These are phyloP conservation scores for Simmondsia chinensis DNA, from an alignment of 148 eudicot genomes.

Conservation along the genomic window DNA sequence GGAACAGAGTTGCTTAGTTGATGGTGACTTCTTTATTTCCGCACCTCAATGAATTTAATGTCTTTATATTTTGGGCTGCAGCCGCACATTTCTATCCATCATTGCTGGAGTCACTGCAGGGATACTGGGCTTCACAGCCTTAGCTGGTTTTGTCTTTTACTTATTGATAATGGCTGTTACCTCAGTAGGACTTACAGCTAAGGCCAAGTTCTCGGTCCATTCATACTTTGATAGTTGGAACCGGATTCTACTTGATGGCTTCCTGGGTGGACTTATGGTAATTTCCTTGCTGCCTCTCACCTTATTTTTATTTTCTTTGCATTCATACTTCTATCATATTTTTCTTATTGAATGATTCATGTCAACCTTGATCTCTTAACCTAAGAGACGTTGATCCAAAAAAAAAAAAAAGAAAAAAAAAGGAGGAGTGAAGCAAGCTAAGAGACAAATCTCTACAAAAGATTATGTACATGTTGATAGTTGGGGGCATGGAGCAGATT, in stretches of 20 bases:
- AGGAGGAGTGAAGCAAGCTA: too few relatives aligned
- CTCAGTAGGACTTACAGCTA: constrained; percentile 73
- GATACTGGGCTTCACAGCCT: constrained; percentile 68
- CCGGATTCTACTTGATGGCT: constrained; percentile 72
- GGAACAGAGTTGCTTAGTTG: too few relatives aligned
- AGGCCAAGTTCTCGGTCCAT: constrained; percentile 71
- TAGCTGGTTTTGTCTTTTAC: constrained; percentile 78
- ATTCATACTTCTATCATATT: background rate
- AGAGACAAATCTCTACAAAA: too few relatives aligned
- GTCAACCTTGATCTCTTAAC: too few relatives aligned
- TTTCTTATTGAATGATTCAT: background rate
- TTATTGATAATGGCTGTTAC: constrained; percentile 81
- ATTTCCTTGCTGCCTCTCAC: constrained; percentile 1
- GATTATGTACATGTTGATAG: too few relatives aligned
- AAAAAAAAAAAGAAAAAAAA: too few relatives aligned
- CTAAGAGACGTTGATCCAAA: too few relatives aligned
- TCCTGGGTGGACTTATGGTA: constrained; percentile 96
- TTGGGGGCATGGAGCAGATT: too few relatives aligned
- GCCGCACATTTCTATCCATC: constrained; percentile 92
- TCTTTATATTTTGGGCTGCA: too few relatives aligned
- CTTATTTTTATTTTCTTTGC: background rate
- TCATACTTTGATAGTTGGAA: constrained; percentile 91
- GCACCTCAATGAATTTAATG: too few relatives aligned
- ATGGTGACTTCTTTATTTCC: too few relatives aligned
- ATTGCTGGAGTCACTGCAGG: constrained; percentile 90